These are phyloP conservation scores for Imleria badia DNA, from an alignment of 768 basidiomycete species.

Conservation along the genomic window DNA sequence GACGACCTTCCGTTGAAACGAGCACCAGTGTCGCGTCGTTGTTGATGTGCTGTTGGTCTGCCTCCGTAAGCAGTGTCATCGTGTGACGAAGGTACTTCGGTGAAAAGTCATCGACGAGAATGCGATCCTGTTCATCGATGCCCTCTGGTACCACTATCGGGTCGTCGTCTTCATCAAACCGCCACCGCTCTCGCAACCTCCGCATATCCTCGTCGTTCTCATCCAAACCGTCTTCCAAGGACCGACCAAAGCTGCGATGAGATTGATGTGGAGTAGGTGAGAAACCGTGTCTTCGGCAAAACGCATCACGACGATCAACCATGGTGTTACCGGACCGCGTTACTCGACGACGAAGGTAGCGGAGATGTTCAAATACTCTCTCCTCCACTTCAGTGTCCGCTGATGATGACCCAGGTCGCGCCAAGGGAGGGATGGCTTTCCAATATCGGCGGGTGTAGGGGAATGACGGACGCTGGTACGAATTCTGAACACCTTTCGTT, in stretches of 20 bases:
- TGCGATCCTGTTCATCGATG: conserved; percentile 64
- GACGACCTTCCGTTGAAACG: conserved; percentile 48
- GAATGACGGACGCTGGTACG: conserved; percentile 64
- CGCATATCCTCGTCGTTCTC: conserved; percentile 40
- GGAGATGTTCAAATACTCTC: conserved; percentile 24
- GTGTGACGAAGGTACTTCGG: conserved; percentile 55
- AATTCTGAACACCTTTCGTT: conserved; percentile 43
- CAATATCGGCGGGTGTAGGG: conserved; percentile 65
- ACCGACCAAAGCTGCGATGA: conserved; percentile 14
- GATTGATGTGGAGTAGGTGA: conserved; percentile 5
- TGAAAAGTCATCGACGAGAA: conserved; percentile 71
- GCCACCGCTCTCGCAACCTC: conserved; percentile 60
- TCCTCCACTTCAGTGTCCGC: conserved; percentile 20
- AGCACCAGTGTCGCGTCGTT: conserved; percentile 52
- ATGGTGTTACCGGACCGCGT: conserved; percentile 82
- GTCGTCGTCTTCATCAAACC: conserved; percentile 64
- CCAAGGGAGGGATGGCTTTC: conserved; percentile 53
- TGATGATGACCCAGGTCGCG: conserved; percentile 32
- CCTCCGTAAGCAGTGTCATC: conserved; percentile 57
- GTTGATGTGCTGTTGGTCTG: conserved; percentile 48
- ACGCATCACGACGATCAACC: conserved; percentile 64
- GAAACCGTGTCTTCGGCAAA: conserved; percentile 26
- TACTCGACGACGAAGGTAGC: conserved; percentile 61
- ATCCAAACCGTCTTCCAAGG: conserved; percentile 28
- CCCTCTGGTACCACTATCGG: conserved; percentile 57